Evolutionary conservation across 345 rosid species (phyloP).

Genomic region (Eucalyptus virginea): DNA sequence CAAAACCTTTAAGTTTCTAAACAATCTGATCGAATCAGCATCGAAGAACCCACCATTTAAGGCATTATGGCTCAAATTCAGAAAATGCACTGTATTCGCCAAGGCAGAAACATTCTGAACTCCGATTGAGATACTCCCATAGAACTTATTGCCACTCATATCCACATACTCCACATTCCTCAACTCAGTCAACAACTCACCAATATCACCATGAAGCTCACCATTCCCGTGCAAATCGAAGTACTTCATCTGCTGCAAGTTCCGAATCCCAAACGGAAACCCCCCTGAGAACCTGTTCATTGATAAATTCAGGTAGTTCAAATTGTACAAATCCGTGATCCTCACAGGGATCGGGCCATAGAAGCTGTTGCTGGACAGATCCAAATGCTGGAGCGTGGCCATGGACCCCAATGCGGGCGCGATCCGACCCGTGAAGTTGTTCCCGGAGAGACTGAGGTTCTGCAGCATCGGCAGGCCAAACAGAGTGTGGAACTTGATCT

Average conservation of each 20-base stretch:
- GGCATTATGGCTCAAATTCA: conserved; percentile 62
- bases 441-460: conserved; percentile 64
- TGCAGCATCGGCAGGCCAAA: conserved; percentile 35
- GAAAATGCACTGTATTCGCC: conserved; percentile 46
- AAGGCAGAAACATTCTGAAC: conserved; percentile 51
- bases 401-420: conserved; percentile 67
- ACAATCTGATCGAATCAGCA: conserved; percentile 37
- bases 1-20: conserved; percentile 56
- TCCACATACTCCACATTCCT: conserved; percentile 72
- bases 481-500: conserved; percentile 67
- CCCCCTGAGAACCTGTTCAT: conserved; percentile 58
- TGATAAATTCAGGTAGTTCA: conserved; percentile 66
- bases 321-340: conserved; percentile 61
- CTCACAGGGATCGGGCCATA: conserved; percentile 83
- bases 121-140: conserved; percentile 35
- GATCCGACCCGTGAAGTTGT: conserved; percentile 75
- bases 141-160: conserved; percentile 62
- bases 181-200: conserved; percentile 34
- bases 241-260: conserved; percentile 66
- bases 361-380: conserved; percentile 72
- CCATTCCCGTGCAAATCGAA: conserved; percentile 59
- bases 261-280: conserved; percentile 49
- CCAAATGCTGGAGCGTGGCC: conserved; percentile 52
- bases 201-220: conserved; percentile 43
- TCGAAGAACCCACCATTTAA: conserved; percentile 44